Base-by-base conservation (phyloP, 306 rosid genomes). In the Quercus suber region DNA sequence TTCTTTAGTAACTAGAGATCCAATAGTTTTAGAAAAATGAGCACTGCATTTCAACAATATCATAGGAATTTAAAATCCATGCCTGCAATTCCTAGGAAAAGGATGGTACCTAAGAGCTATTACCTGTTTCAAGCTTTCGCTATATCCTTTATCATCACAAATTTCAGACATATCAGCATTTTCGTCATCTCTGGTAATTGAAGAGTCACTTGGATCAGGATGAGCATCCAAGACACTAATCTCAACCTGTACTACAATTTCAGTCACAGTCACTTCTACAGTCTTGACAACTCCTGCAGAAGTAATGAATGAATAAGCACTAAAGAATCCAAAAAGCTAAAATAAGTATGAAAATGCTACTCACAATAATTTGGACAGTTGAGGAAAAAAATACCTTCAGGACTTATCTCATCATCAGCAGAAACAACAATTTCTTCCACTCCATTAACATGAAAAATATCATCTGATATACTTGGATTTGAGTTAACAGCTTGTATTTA, bases 91-190 rank as follows among this genome's bases (percentile, higher is more conserved):
- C 15, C 52, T 33, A 68, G 52, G 72, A 35, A 68, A n/a, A 68
- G 52, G 11, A 68, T 35, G 19, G 52, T 12, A 43, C 80, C 74
- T 35, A 65, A 78, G 80, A 89, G 31, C 78, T 63, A 75, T 74
- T 61, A 96, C 98, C 90, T 84, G 89, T 63, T 86, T 77, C 76
- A 82, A 74, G 86, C 79, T 64, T 79, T 85, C 83, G 10, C 82
- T 83, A 79, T 69, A 69, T 37, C 61, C 75, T 61, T 73, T 71
- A 73, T 80, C 79, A 63, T 81, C 91, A 58, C 86, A 74, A 63
- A 60, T 61, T 69, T 84, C 81, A 25, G 85, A 81, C 75, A 58
- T 81, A 35, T 80, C 81, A 78, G 85, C 58, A 79, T 76, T 84
- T 78, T 84, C 84, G 25, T 82, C 78, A 71, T 87, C 85, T 84